These are phyloP conservation scores for Phyllosticta citriasiana DNA, from an alignment of 2,329 filamentous ascomycete genomes.

Conservation along the genomic window DNA sequence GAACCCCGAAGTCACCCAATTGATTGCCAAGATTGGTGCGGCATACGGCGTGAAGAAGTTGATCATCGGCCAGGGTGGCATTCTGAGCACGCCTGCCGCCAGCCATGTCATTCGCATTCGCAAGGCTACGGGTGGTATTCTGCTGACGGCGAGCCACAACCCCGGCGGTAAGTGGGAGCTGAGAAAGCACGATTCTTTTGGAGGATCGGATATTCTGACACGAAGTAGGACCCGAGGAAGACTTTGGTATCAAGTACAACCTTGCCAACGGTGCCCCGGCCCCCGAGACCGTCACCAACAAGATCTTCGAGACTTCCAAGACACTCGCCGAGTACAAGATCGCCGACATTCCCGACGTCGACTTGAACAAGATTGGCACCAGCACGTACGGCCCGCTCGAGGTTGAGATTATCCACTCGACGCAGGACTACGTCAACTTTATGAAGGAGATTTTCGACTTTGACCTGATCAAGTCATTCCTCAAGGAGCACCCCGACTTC, in stretches of 20 bases:
- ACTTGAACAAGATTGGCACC: constrained; percentile 72
- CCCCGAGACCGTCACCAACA: constrained; percentile 93
- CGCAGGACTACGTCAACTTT: constrained; percentile 84
- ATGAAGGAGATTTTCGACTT: constrained; percentile 99
- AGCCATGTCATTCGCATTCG: constrained; percentile 92
- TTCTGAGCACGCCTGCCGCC: constrained; percentile 90
- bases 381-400: constrained; percentile 78
- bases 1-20: constrained; percentile 92
- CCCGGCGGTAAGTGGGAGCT: constrained; percentile 65
- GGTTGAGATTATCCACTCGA: constrained; percentile 92
- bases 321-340: constrained; percentile 86
- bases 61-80: constrained; percentile 88
- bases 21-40: constrained; percentile 94
- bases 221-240: constrained; percentile 69
- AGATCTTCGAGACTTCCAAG: constrained; percentile 91
- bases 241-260: constrained; percentile 99
- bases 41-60: constrained; percentile 99
- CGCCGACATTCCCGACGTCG: constrained; percentile 73
- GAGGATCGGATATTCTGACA: background rate
- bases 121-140: constrained; percentile 90
- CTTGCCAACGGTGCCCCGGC: constrained; percentile 90
- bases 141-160: constrained; percentile 96
- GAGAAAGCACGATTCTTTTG: background rate
- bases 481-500: constrained; percentile 78
- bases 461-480: constrained; percentile 87